Evolutionary conservation across 108 stramenopile species (phyloP).

Genomic region (Cylindrotheca closterium): DNA sequence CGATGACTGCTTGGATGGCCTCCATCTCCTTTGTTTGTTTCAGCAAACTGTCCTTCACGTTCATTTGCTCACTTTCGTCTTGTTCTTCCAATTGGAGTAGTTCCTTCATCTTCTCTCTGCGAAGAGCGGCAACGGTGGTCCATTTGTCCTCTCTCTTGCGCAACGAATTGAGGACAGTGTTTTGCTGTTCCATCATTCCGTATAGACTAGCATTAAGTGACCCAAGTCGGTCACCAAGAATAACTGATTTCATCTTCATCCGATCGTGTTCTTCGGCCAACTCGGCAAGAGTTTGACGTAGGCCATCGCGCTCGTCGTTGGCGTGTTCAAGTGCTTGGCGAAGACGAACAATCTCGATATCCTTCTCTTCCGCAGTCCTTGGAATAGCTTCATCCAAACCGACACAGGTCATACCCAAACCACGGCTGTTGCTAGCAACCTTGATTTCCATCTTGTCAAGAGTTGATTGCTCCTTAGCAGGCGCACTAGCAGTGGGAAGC

Average conservation of each 20-base stretch:
- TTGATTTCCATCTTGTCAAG: background rate
- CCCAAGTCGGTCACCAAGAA: conserved; percentile 44
- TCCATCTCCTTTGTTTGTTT: conserved; percentile 51
- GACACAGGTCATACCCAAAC: background rate
- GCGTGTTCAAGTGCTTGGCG: conserved; percentile 9
- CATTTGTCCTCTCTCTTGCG: conserved; percentile 31
- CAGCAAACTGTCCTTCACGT: conserved; percentile 27
- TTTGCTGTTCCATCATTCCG: conserved; percentile 52
- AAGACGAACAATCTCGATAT: background rate
- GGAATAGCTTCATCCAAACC: conserved; percentile 5
- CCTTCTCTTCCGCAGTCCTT: background rate
- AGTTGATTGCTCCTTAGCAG: conserved; percentile 5
- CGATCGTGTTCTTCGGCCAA: conserved; percentile 45
- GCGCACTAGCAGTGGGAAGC: background rate
- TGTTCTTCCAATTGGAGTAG: conserved; percentile 43
- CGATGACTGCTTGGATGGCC: conserved; percentile 50
- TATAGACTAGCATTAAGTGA: conserved; percentile 42
- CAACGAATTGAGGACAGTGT: conserved; percentile 28
- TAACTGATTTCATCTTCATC: conserved; percentile 33
- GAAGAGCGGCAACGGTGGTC: conserved; percentile 16
- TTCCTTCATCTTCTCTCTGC: conserved; percentile 36
- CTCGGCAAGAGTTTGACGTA: conserved; percentile 47
- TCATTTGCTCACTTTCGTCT: conserved; percentile 25
- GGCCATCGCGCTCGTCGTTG: conserved; percentile 38
- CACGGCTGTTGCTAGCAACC: conserved; percentile 5